Percentiles rank a stretch among this genome's conserved stretches.
Conservation (phyloP, 1,284 basidiomycete genomes). For the Paramarasmius palmivorus region DNA sequence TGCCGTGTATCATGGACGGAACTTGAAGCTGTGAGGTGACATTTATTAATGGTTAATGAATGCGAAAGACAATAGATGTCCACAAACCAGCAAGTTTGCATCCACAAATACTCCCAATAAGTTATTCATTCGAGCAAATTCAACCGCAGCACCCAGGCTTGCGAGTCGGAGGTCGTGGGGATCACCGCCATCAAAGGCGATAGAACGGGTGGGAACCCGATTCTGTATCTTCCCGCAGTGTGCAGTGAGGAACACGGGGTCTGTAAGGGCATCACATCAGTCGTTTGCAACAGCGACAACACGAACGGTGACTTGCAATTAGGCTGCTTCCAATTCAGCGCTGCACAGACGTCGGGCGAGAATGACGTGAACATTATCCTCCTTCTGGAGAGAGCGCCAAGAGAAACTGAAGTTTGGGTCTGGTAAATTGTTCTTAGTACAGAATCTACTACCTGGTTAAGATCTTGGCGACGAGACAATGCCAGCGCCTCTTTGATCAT, state of each 20-base stretch:
- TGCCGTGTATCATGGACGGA: constrained; percentile 82
- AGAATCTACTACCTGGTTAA: constrained; percentile 82
- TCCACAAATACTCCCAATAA: constrained; percentile 92
- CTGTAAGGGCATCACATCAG: constrained; percentile 38
- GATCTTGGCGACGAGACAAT: constrained; percentile 56
- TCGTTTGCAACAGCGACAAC: constrained; percentile 14
- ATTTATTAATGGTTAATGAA: constrained; percentile 8
- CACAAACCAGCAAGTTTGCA: constrained; percentile 76
- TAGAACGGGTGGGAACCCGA: constrained; percentile 34
- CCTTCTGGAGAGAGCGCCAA: constrained; percentile 52
- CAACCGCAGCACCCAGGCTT: constrained; percentile 89
- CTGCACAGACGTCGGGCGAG: constrained; percentile 83
- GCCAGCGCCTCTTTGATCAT: constrained; percentile 41
- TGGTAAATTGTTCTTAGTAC: constrained; percentile 83
- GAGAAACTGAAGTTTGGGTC: constrained; percentile 55
- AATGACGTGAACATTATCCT: constrained; percentile 89
- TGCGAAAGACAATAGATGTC: constrained; percentile 15
- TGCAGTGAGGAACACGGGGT: constrained; percentile 94
- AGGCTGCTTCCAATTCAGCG: constrained; percentile 99
- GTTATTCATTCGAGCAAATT: constrained; percentile 94
- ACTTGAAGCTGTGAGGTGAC: constrained; percentile 55
- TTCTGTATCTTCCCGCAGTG: constrained; percentile 69
- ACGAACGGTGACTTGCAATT: constrained; percentile 68
- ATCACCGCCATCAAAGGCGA: constrained; percentile 43
- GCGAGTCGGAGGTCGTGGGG: constrained; percentile 54